These are phyloP conservation scores for Entomortierella beljakovae DNA, from an alignment of 192 early-diverging fungal genomes.

Conservation along the genomic window DNA sequence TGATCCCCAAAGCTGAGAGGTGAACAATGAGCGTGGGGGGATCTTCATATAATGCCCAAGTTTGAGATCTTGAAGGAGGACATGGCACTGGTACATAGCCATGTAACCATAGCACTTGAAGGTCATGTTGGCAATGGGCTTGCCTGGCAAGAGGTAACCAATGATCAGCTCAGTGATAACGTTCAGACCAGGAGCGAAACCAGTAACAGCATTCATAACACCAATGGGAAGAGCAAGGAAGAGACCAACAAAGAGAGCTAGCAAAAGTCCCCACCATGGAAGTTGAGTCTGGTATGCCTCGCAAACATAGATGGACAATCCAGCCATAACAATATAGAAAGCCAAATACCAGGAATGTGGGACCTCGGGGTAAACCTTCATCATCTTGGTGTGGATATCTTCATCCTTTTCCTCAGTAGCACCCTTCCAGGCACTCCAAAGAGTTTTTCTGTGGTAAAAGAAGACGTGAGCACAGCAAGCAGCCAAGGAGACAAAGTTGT, in stretches of 20 bases:
- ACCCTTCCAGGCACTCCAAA: conserved; percentile 59
- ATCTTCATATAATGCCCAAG: conserved; percentile 83
- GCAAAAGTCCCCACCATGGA: conserved; percentile 64
- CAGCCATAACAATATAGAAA: conserved; percentile 56
- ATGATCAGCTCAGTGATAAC: conserved; percentile 72
- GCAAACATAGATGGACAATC: conserved; percentile 45
- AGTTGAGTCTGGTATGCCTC: conserved; percentile 49
- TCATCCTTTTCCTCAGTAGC: conserved; percentile 24
- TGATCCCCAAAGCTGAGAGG: conserved; percentile 70
- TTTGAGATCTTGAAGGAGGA: conserved; percentile 78
- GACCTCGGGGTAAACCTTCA: conserved; percentile 62
- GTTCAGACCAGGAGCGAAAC: conserved; percentile 61
- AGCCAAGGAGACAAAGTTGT: conserved; percentile 67
- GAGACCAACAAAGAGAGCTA: conserved; percentile 53
- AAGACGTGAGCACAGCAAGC: conserved; percentile 65
- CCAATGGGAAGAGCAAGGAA: conserved; percentile 68
- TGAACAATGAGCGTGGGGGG: conserved; percentile 73
- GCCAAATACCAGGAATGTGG: conserved; percentile 65
- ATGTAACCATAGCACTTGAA: conserved; percentile 73
- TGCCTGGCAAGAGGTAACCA: conserved; percentile 68
- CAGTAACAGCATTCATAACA: conserved; percentile 65
- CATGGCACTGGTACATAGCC: conserved; percentile 73
- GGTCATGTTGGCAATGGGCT: conserved; percentile 62
- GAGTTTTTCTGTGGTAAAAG: conserved; percentile 72
- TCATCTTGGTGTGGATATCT: conserved; percentile 58